Percentiles rank a stretch among this genome's conserved stretches.
These are phyloP conservation scores for Lunasporangiospora selenospora DNA, from an alignment of 192 early-diverging fungal species.

Conservation along the genomic window DNA sequence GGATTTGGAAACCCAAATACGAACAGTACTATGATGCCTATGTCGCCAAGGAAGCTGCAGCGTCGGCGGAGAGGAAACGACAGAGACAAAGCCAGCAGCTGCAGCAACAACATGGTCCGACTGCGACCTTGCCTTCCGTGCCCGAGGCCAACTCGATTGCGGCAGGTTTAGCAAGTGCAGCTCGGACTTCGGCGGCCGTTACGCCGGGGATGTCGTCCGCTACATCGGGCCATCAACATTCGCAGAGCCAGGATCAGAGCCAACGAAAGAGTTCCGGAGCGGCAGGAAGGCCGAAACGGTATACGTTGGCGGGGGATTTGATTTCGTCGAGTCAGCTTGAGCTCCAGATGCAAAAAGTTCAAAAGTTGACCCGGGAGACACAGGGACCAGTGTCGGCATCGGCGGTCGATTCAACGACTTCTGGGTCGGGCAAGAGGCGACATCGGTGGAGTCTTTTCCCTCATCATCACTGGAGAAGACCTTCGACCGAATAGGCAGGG, in stretches of 20 bases:
- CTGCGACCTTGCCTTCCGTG: not conserved
- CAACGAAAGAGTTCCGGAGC: not conserved
- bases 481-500: constrained; percentile 8
- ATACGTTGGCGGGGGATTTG: constrained; percentile 27
- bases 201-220: too few relatives aligned
- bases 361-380: constrained; percentile 19
- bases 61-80: not conserved
- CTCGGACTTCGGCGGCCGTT: not conserved
- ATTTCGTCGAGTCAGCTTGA: constrained; percentile 39
- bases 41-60: constrained; percentile 1
- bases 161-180: not conserved
- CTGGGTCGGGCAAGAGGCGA: constrained; percentile 15
- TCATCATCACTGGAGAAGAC: not conserved
- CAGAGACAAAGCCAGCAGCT: not conserved
- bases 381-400: not conserved
- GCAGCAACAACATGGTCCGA: not conserved
- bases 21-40: constrained; percentile 50
- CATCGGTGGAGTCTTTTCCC: constrained; percentile 41
- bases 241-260: too few relatives aligned
- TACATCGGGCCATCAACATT: too few relatives aligned
- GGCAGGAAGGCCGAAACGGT: not conserved
- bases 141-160: not conserved
- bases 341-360: constrained; percentile 15
- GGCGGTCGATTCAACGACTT: too few relatives aligned
- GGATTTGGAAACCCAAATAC: constrained; percentile 87